Conservation (phyloP, 1,284 basidiomycete species). For the Cronartium ribicola region DNA sequence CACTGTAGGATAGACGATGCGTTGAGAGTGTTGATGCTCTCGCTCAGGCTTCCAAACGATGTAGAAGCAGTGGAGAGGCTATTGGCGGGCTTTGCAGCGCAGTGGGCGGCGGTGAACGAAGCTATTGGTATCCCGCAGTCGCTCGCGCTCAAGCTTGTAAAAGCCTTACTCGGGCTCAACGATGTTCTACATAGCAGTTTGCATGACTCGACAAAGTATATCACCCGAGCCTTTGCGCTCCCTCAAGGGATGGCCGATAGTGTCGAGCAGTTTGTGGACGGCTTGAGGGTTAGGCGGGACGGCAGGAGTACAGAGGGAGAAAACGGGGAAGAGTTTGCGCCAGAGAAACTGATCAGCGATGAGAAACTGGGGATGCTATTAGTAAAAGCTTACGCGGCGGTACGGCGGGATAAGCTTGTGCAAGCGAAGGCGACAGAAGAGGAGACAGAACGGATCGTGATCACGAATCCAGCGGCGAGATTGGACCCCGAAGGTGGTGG, state of each 20-base stretch:
- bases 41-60: constrained; percentile 66
- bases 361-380: constrained; percentile 32
- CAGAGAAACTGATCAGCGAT: constrained; percentile 3
- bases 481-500: constrained; percentile 11
- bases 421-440: constrained; percentile 64
- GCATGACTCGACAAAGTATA: constrained; percentile 36
- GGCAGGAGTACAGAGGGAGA: not conserved
- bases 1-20: constrained; percentile 82
- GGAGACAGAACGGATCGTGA: constrained; percentile 67
- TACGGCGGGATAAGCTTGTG: constrained; percentile 26
- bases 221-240: constrained; percentile 17
- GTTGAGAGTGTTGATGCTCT: constrained; percentile 77
- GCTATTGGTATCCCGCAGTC: constrained; percentile 66
- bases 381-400: constrained; percentile 24
- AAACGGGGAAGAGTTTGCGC: not conserved
- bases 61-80: constrained; percentile 64
- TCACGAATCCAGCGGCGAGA: constrained; percentile 62
- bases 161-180: constrained; percentile 80
- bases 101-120: constrained; percentile 86
- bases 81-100: constrained; percentile 67
- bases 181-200: constrained; percentile 51
- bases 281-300: not conserved
- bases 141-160: constrained; percentile 69
- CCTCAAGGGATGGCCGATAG: constrained; percentile 16
- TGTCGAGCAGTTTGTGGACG: not conserved